phyloP scores from a whole-genome alignment of 306 rosid genomes.

The Hippophae rhamnoides region DNA sequence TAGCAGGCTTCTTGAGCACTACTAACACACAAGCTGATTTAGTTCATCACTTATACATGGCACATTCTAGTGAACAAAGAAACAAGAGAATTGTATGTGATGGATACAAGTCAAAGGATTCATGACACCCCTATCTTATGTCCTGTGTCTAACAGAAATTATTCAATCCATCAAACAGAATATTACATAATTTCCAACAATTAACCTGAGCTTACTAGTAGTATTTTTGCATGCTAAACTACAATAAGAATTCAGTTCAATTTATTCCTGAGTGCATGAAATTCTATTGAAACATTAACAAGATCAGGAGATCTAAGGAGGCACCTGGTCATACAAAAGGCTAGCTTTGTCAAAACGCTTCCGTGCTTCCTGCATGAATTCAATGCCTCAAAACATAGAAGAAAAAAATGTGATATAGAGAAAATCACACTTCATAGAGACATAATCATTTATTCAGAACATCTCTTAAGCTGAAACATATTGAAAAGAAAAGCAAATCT shows the following conservation, averaged over 20 bases:
- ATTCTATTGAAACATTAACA: conserved; percentile 1
- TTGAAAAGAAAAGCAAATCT: too few species aligned
- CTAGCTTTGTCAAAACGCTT: conserved; percentile 96
- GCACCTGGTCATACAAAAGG: conserved; percentile 95
- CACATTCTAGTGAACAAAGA: conserved; percentile 7
- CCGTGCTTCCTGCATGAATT: conserved; percentile 89
- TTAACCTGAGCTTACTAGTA: background rate
- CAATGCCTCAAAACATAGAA: conserved; percentile 25
- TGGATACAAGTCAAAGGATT: background rate
- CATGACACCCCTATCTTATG: background rate
- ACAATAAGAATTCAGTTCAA: background rate
- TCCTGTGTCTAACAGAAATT: background rate
- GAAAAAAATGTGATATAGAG: background rate
- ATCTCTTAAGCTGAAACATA: too few species aligned
- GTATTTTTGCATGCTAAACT: conserved; percentile 5
- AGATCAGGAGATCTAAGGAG: conserved; percentile 13
- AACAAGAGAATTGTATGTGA: background rate
- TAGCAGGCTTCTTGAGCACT: background rate
- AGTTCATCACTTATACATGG: background rate
- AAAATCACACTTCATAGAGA: conserved; percentile 1
- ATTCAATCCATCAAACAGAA: background rate
- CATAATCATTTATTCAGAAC: too few species aligned
- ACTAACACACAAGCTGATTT: background rate
- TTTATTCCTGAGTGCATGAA: conserved; percentile 1
- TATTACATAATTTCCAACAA: conserved; percentile 5